phyloP scores from a whole-genome alignment of 2,329 filamentous ascomycete genomes.

The Trichoderma semiorbis region DNA sequence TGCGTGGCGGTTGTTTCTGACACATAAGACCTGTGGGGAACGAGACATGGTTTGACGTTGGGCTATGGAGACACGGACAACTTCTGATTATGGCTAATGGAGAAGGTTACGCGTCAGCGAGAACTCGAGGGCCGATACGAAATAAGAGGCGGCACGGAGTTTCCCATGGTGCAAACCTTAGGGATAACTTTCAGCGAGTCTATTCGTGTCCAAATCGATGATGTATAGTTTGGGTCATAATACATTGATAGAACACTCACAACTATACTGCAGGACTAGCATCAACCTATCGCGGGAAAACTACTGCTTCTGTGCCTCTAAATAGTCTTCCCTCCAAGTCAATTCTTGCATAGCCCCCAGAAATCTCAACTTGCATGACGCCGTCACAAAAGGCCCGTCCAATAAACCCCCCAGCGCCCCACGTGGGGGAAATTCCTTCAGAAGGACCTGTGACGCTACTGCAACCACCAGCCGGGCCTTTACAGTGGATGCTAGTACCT shows the following conservation, averaged over 20 bases:
- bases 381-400: not conserved
- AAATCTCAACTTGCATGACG: not conserved
- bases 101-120: not conserved
- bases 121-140: not conserved
- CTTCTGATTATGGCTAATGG: not conserved
- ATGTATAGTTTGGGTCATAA: not conserved
- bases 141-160: not conserved
- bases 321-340: not conserved
- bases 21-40: constrained; percentile 2
- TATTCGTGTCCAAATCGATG: not conserved
- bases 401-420: not conserved
- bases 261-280: not conserved
- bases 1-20: not conserved
- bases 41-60: not conserved
- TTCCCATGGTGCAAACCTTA: not conserved
- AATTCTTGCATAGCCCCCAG: not conserved
- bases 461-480: not conserved
- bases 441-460: not conserved
- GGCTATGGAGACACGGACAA: not conserved
- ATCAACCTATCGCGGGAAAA: not conserved
- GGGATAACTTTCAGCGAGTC: not conserved
- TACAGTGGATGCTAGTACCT: not conserved
- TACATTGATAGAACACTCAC: not conserved
- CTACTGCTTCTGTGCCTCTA: not conserved
- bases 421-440: not conserved